These are phyloP conservation scores for Chlamydomonas urium DNA, from an alignment of 139 green algal genomes.

Conservation along the genomic window DNA sequence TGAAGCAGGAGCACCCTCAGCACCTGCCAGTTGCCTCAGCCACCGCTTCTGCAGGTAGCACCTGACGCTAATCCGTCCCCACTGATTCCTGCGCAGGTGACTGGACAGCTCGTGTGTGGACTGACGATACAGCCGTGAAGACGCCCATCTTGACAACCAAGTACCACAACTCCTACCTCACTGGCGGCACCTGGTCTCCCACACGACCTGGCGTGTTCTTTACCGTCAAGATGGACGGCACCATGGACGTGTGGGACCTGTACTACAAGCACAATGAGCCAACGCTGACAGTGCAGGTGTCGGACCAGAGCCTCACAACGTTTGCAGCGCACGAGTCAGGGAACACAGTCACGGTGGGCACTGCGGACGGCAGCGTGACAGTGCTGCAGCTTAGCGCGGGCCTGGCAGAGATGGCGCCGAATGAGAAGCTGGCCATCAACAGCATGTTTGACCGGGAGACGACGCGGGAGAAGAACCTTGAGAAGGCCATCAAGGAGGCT, in stretches of 20 bases:
- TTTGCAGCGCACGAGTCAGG: constrained; percentile 67
- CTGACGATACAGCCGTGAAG: constrained; percentile 77
- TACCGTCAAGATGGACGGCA: constrained; percentile 73
- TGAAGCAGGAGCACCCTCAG: too few relatives aligned
- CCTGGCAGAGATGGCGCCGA: constrained; percentile 69
- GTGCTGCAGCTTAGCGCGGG: constrained; percentile 71
- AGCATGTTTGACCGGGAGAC: constrained; percentile 66
- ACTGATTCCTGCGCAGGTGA: constrained; percentile 40
- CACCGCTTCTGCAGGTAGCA: too few relatives aligned
- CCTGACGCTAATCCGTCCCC: too few relatives aligned
- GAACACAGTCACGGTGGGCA: constrained; percentile 60
- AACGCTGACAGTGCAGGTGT: constrained; percentile 43
- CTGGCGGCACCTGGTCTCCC: constrained; percentile 71
- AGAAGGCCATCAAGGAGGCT: constrained; percentile 86
- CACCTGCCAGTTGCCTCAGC: too few relatives aligned
- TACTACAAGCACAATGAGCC: constrained; percentile 90
- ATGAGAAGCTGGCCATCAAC: constrained; percentile 77
- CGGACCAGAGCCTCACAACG: constrained; percentile 42
- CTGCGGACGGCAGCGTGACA: constrained; percentile 58
- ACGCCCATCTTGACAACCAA: constrained; percentile 81
- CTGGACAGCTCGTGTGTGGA: constrained; percentile 89
- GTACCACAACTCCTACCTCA: constrained; percentile 77
- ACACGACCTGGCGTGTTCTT: constrained; percentile 82
- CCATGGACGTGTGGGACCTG: constrained; percentile 88
- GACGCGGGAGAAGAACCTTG: constrained; percentile 84